Percentiles rank a stretch among this genome's conserved stretches.
These are phyloP conservation scores for Podila epigama DNA, from an alignment of 192 early-diverging fungal species.

Conservation along the genomic window DNA sequence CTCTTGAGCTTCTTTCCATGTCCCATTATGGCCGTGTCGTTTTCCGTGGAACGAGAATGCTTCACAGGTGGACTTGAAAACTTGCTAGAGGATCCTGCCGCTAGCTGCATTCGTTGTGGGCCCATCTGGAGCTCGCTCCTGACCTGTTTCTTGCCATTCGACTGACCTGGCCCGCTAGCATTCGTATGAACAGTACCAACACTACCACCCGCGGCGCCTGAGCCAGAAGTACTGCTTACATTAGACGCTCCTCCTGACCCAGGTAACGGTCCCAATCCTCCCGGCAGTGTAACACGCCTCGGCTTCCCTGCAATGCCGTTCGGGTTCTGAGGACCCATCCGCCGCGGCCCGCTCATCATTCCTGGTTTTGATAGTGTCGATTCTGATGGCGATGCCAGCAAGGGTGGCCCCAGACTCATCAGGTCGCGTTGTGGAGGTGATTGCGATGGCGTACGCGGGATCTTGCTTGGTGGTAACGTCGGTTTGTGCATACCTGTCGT, in stretches of 20 bases:
- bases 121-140: conserved; percentile 1
- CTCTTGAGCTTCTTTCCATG: conserved; percentile 2
- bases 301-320: conserved; percentile 24
- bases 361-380: background rate
- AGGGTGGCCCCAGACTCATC: background rate
- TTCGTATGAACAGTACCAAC: too few species aligned
- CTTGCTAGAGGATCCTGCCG: background rate
- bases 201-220: too few species aligned
- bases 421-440: background rate
- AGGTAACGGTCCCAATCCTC: background rate
- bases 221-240: too few species aligned
- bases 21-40: background rate
- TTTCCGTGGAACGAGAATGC: conserved; percentile 4
- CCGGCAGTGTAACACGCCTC: conserved; percentile 11
- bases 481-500: conserved; percentile 20
- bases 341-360: too few species aligned
- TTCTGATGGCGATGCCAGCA: background rate
- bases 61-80: conserved; percentile 12
- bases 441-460: conserved; percentile 4
- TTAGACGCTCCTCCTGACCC: background rate
- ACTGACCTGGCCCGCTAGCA: background rate
- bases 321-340: too few species aligned
- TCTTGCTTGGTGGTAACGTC: background rate
- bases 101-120: conserved; percentile 1
- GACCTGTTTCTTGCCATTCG: background rate